Conservation (phyloP, 2,329 filamentous ascomycete genomes). For the Daldinia sp. region DNA sequence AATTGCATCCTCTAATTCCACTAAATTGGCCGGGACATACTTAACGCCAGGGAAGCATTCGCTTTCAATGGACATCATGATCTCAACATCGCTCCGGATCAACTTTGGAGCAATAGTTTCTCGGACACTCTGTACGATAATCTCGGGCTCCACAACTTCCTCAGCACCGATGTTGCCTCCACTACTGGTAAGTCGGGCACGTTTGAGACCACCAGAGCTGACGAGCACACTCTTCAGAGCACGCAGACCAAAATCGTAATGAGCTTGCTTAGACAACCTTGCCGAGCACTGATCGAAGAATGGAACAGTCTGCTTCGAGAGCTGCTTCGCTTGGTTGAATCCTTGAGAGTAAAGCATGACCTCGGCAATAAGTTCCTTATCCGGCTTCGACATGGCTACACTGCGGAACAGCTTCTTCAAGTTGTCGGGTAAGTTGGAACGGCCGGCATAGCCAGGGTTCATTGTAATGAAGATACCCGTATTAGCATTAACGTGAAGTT, state of each 20-base stretch:
- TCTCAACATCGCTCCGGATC: slow-evolving; percentile 90
- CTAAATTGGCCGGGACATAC: slow-evolving; percentile 90
- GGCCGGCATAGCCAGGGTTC: slow-evolving; percentile 98
- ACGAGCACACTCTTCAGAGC: slow-evolving; percentile 98
- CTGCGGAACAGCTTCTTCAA: slow-evolving; percentile 99
- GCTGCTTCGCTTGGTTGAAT: slow-evolving; percentile 93
- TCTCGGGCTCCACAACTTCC: slow-evolving; percentile 89
- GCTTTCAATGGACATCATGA: slow-evolving; percentile 85
- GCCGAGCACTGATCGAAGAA: slow-evolving; percentile 94
- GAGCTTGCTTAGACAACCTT: slow-evolving; percentile 91
- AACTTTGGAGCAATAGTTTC: slow-evolving; percentile 99
- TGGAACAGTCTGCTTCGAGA: slow-evolving; percentile 95
- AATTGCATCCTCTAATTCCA: slow-evolving; percentile 83
- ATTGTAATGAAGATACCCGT: slow-evolving; percentile 99
- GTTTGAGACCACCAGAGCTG: slow-evolving; percentile 95
- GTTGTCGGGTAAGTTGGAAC: slow-evolving; percentile 98
- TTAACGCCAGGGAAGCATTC: slow-evolving; percentile 92
- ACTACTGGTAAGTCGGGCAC: slow-evolving; percentile 75
- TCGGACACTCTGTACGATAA: slow-evolving; percentile 97
- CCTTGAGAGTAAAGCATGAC: slow-evolving; percentile 99
- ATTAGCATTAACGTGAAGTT: slow-evolving; percentile 88
- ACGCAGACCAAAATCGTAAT: slow-evolving; percentile 98
- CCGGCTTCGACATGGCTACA: slow-evolving; percentile 99
- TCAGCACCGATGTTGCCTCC: slow-evolving; percentile 72
- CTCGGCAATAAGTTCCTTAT: slow-evolving; percentile 99